Evolutionary conservation across 2,329 filamentous ascomycete genomes (phyloP), one percentile per base, ranked within the genome.

Genomic region (Fusarium papillatum): DNA sequence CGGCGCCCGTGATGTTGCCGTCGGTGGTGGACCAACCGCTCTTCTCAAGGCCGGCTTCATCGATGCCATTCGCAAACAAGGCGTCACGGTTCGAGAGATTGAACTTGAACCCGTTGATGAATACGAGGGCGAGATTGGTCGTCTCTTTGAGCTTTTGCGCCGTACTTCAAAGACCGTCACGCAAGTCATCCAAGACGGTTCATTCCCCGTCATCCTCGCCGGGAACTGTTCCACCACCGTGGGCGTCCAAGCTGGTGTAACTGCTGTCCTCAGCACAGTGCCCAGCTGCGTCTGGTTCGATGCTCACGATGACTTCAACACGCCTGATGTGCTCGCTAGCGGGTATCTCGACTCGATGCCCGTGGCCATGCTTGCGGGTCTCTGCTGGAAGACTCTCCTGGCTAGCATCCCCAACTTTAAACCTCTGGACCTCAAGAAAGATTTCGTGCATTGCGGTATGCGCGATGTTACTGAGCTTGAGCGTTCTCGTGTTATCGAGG

Each of bases 271-370:
- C 8, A 64, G 68, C 2, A 39, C 68, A 7, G 76, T 80, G 17
- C 75, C 84, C 3, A 76, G 76, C 0, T 85, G 83, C 46, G 76
- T 86, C 14, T 87, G 84, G 78, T 86, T 87, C 61, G 85, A 87
- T 59, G 85, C 85, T 4, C 85, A 87, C 57, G 84, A 86, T 63
- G 85, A 87, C 66, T 81, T 85, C 60, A 77, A 79, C 46, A 83
- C 82, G 0, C 80, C 76, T 5, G 78, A 81, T 22, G 73, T 63
- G 14, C 46, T 81, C 22, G 36, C 53, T 10, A 80, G 79, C 29
- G 78, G 78, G 4, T 81, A 80, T 64, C 70, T 81, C n/a, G 80
- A 81, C 64, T 80, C 79, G 2, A 80, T 81, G 78, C 64, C 72
- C n/a, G 75, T 81, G 9, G 78, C 79, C 4, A 80, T 81, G 75